phyloP scores from a whole-genome alignment of 108 stramenopile genomes.

The Cyclotella choctawhatcheeana region DNA sequence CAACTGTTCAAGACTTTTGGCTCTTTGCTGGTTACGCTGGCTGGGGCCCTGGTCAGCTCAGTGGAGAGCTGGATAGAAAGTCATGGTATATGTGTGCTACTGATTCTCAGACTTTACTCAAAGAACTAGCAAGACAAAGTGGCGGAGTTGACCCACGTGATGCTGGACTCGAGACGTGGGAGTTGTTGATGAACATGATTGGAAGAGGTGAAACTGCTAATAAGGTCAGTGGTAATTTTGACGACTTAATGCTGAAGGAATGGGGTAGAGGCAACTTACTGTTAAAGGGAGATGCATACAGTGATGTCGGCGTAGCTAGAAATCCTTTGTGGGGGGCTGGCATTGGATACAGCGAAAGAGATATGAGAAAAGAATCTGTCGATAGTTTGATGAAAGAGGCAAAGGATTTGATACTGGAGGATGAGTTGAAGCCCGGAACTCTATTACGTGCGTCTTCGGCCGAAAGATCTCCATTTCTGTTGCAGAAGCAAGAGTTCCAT shows the following conservation, averaged over 20 bases:
- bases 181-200: constrained; percentile 69
- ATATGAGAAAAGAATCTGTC: constrained; percentile 15
- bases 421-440: constrained; percentile 38
- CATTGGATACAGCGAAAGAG: constrained; percentile 8
- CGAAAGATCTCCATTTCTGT: constrained; percentile 67
- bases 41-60: constrained; percentile 61
- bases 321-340: constrained; percentile 26
- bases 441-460: constrained; percentile 66
- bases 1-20: constrained; percentile 64
- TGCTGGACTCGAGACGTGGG: constrained; percentile 77
- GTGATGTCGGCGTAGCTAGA: constrained; percentile 20
- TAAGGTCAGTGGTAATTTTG: constrained; percentile 59
- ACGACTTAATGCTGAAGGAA: constrained; percentile 83
- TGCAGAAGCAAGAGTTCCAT: constrained; percentile 83
- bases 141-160: constrained; percentile 57
- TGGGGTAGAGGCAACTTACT: constrained; percentile 76
- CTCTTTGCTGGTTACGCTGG: constrained; percentile 73
- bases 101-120: constrained; percentile 68
- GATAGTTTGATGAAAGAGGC: constrained; percentile 40
- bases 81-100: constrained; percentile 89
- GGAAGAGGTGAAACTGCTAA: constrained; percentile 61
- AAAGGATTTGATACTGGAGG: constrained; percentile 13
- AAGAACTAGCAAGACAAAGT: constrained; percentile 63
- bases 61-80: constrained; percentile 75
- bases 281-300: constrained; percentile 38